Percentiles rank a stretch among this genome's conserved stretches.
phyloP scores from a whole-genome alignment of 2,329 filamentous ascomycete genomes.

The Aspergillus arachidicola region DNA sequence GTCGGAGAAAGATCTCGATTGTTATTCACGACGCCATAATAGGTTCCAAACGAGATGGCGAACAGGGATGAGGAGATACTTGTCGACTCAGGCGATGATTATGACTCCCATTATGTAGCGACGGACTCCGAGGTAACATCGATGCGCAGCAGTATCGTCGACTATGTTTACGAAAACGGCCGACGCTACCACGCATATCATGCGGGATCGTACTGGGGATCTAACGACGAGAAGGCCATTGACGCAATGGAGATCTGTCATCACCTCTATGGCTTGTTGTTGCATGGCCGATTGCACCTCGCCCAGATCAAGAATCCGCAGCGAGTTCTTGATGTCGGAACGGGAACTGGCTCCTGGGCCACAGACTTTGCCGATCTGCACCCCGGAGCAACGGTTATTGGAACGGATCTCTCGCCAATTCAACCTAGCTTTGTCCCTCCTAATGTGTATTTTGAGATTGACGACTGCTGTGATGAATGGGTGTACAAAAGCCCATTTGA shows the following conservation, averaged over 20 bases:
- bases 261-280: not conserved
- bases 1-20: no score
- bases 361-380: slow-evolving; percentile 38
- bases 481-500: slow-evolving; percentile 42
- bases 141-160: slow-evolving; percentile 22
- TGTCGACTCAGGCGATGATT: not conserved
- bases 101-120: not conserved
- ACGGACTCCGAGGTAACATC: not conserved
- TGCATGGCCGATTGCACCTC: not conserved
- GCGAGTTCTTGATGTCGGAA: slow-evolving; percentile 29
- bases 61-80: not conserved
- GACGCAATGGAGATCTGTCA: not conserved
- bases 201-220: slow-evolving; percentile 29
- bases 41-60: not conserved
- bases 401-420: slow-evolving; percentile 42
- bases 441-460: slow-evolving; percentile 52
- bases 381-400: slow-evolving; percentile 42
- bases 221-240: not conserved
- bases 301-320: slow-evolving; percentile 1
- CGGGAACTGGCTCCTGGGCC: slow-evolving; percentile 29
- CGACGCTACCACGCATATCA: slow-evolving; percentile 38
- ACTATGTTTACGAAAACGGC: slow-evolving; percentile 34
- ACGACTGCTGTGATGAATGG: slow-evolving; percentile 43
- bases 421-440: slow-evolving; percentile 51
- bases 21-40: not conserved